These are phyloP conservation scores for Eucalyptus pumila DNA, from an alignment of 345 rosid genomes.

Conservation along the genomic window DNA sequence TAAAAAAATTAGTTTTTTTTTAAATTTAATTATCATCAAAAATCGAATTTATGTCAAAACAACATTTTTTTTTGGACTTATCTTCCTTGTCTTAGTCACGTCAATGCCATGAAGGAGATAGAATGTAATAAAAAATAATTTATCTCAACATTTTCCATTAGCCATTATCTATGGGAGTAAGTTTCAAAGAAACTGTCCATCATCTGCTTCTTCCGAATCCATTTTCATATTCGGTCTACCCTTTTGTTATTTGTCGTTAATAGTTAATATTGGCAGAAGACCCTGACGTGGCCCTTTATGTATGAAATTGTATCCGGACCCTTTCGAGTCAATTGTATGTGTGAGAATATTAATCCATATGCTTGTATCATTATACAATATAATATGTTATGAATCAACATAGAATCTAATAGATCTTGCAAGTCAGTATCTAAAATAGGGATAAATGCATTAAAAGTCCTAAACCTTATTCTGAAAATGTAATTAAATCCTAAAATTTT, in stretches of 20 bases:
- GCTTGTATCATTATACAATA: background rate
- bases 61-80: too few relatives aligned
- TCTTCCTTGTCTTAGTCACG: too few relatives aligned
- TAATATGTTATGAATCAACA: background rate
- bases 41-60: too few relatives aligned
- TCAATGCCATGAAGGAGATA: too few relatives aligned
- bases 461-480: fast-evolving
- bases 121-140: too few relatives aligned
- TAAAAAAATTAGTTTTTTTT: too few relatives aligned
- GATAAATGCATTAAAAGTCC: too few relatives aligned
- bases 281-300: background rate
- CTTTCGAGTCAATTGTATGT: background rate
- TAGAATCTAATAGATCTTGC: background rate
- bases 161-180: too few relatives aligned
- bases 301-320: background rate
- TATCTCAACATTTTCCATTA: too few relatives aligned
- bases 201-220: background rate
- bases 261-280: background rate
- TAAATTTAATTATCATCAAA: too few relatives aligned
- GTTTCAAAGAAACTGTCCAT: background rate
- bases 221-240: background rate
- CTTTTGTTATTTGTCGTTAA: background rate
- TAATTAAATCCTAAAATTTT: too few relatives aligned
- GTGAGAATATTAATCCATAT: background rate
- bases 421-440: background rate